These are phyloP conservation scores for Colletotrichum viniferum DNA, from an alignment of 2,329 filamentous ascomycete species.

Conservation along the genomic window DNA sequence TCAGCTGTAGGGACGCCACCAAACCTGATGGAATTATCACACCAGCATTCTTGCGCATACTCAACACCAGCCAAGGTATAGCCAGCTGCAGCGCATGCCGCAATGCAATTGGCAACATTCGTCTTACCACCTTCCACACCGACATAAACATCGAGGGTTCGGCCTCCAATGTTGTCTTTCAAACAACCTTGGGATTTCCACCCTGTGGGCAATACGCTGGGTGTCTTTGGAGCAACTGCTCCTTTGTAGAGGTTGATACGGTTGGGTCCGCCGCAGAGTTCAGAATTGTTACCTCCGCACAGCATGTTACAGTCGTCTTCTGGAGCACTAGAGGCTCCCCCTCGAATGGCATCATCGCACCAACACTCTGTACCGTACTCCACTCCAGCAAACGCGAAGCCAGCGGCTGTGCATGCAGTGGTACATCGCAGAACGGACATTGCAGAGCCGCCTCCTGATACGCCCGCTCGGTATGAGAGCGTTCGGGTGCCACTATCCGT, in stretches of 20 bases:
- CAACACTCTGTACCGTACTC: neutral
- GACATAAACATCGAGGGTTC: neutral
- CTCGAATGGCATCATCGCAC: neutral
- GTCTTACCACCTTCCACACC: neutral
- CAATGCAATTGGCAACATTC: neutral
- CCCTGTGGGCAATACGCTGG: neutral
- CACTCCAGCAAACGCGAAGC: neutral
- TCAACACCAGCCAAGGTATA: neutral
- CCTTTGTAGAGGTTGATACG: slow-evolving; percentile 38
- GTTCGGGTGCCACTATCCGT: neutral
- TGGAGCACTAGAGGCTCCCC: neutral
- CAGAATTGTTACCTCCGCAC: neutral
- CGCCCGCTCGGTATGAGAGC: neutral
- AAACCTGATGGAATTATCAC: neutral
- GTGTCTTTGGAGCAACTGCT: slow-evolving; percentile 11
- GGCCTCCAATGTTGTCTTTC: neutral
- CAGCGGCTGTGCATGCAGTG: neutral
- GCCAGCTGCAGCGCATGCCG: neutral
- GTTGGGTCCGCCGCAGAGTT: slow-evolving; percentile 34
- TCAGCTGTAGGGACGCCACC: neutral
- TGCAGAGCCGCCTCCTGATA: neutral
- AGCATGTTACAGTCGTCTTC: neutral
- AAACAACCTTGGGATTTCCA: neutral
- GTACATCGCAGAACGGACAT: neutral
- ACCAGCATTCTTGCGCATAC: neutral